Base-by-base conservation (phyloP, 495 filamentous ascomycete genomes). In the Aspergillus sclerotioniger region DNA sequence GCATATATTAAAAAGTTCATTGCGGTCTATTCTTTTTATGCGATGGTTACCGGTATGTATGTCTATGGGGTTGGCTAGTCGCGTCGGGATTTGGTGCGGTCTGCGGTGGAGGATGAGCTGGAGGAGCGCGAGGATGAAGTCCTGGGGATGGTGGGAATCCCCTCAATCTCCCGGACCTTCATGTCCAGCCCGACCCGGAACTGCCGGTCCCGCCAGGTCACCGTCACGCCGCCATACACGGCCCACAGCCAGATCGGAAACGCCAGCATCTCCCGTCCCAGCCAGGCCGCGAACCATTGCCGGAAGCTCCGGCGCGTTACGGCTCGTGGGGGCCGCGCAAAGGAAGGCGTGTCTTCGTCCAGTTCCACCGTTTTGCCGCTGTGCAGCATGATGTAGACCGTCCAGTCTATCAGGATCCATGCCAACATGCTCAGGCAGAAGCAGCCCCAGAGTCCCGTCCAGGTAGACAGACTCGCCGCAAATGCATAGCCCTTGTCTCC, bases 171-270 rank as follows among this genome's bases (percentile, higher is more conserved):
- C 39, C 77, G 70, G 19, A 94, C 92, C 59, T 81, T 90, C 83
- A 92, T 96, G 72, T 96, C 90, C 37, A 77, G 68, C 5, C 89
- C 82, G 12, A 99, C 92, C 67, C 84, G 82, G 70, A 98, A 98
- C 21, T 77, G 80, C 61, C 84, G 84, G 0, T 92, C 91, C 33
- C 94, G 80, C 95, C 95, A 98, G 55, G 83, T 82, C 10, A 98
- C 90, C 28, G 85, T 92, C 32, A 85, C 84, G 4, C 90, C 95
- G 53, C 91, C 87, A 62, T 86, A 86, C 19, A 96, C 85, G 13
- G 93, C 92, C 84, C 86, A 88, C 3, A 76, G 49, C 94, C 94
- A 98, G 50, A 99, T 89, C 6, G 90, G 91, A 28, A 93, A 76
- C 0, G 95, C 92, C 8, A 96, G 74, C 0, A 81, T 37, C 67